phyloP scores from a whole-genome alignment of 139 green algal genomes.

The Chlamydomonas sphaeroides region DNA sequence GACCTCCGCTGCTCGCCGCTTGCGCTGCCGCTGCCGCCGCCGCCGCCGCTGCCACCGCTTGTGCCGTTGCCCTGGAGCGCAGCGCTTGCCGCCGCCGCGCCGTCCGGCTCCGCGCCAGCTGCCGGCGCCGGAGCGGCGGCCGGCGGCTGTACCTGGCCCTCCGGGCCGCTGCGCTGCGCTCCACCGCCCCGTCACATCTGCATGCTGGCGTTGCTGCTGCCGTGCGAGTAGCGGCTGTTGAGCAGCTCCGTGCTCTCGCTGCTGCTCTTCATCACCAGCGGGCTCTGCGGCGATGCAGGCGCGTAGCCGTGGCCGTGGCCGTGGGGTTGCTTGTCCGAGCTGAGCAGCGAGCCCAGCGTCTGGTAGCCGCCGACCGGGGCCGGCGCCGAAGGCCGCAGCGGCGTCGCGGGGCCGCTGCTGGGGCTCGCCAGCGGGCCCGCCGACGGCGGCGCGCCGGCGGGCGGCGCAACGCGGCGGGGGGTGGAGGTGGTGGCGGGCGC shows the following conservation, averaged over 20 bases:
- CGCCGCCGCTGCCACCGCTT: too few relatives aligned
- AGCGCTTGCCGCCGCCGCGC: too few relatives aligned
- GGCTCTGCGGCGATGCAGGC: conserved; percentile 32
- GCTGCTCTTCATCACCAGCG: conserved; percentile 36
- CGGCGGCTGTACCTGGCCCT: too few relatives aligned
- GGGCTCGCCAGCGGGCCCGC: not conserved
- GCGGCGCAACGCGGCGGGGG: conserved; percentile 17
- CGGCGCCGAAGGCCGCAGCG: conserved; percentile 18
- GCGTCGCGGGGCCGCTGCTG: not conserved
- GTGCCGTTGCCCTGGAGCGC: too few relatives aligned
- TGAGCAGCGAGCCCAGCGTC: conserved; percentile 23
- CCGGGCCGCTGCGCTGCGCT: not conserved
- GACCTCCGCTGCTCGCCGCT: too few relatives aligned
- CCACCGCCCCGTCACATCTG: conserved; percentile 28
- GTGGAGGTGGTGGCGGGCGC: conserved; percentile 7
- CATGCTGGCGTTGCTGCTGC: conserved; percentile 31
- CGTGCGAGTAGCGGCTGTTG: conserved; percentile 26
- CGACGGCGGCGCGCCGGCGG: not conserved
- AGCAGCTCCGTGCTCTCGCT: conserved; percentile 15
- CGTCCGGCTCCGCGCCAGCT: too few relatives aligned
- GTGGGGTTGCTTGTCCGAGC: not conserved
- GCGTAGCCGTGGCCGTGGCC: conserved; percentile 8
- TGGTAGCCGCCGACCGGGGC: not conserved
- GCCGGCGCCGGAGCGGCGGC: too few relatives aligned
- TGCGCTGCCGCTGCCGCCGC: too few relatives aligned